Conservation (phyloP, 495 filamentous ascomycete genomes). For the Aspergillus mulundensis region DNA sequence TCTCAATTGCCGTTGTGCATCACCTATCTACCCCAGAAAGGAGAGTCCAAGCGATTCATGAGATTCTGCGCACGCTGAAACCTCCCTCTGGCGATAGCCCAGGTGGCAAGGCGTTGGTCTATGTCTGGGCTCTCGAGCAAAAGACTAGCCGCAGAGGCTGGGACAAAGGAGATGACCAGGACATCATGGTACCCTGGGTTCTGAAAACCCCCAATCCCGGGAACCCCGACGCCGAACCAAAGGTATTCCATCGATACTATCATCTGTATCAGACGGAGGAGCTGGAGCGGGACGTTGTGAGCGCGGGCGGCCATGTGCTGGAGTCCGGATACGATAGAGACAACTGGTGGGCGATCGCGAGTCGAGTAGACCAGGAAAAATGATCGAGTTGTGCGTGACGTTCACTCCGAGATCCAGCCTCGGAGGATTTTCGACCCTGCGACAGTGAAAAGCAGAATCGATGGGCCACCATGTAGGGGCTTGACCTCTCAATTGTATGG, state of each 20-base stretch:
- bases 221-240: slow-evolving; percentile 22
- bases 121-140: slow-evolving; percentile 98
- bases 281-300: slow-evolving; percentile 72
- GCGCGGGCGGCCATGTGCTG: slow-evolving; percentile 71
- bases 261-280: slow-evolving; percentile 88
- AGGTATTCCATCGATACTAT: slow-evolving; percentile 81
- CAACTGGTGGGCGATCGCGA: slow-evolving; percentile 90
- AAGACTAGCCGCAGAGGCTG: slow-evolving; percentile 84
- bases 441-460: slow-evolving; percentile 5
- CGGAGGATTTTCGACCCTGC: slow-evolving; percentile 18
- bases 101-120: slow-evolving; percentile 70
- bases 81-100: slow-evolving; percentile 25
- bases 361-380: slow-evolving; percentile 20
- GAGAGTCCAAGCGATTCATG: slow-evolving; percentile 66
- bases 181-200: slow-evolving; percentile 97
- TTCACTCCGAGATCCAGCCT: slow-evolving; percentile 35
- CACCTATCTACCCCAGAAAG: slow-evolving; percentile 83
- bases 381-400: slow-evolving; percentile 11
- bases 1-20: slow-evolving; percentile 92
- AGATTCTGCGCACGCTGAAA: slow-evolving; percentile 66
- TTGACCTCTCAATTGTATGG: slow-evolving; percentile 10
- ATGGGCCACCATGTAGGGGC: slow-evolving; percentile 9
- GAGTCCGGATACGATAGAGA: slow-evolving; percentile 92
- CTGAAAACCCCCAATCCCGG: slow-evolving; percentile 41
- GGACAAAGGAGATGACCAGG: slow-evolving; percentile 81